Conservation (phyloP, 306 rosid genomes). For the Echinosophora koreensis region DNA sequence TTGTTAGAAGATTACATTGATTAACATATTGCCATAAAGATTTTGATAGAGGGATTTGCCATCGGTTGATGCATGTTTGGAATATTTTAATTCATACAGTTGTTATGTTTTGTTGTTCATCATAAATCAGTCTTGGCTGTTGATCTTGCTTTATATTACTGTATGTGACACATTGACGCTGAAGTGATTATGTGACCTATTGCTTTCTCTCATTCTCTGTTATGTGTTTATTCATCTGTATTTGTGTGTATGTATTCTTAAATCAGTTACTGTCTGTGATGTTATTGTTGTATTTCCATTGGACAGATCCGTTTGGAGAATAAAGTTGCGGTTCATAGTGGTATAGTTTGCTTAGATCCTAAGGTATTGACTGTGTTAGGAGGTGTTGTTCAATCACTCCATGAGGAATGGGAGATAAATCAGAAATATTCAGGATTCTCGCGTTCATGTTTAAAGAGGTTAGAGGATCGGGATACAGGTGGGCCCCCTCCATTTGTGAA, state of each 20-base stretch:
- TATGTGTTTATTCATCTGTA: constrained; percentile 12
- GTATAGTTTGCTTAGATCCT: constrained; percentile 79
- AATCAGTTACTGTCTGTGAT: constrained; percentile 21
- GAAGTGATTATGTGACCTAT: background rate
- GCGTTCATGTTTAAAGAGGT: constrained; percentile 64
- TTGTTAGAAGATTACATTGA: constrained; percentile 12
- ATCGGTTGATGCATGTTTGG: constrained; percentile 18
- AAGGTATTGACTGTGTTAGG: constrained; percentile 75
- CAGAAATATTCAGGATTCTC: constrained; percentile 81
- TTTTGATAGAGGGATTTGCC: background rate
- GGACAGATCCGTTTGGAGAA: constrained; percentile 81
- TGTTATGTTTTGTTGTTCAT: background rate
- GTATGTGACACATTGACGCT: background rate
- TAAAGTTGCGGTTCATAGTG: constrained; percentile 68
- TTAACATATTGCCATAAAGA: constrained; percentile 5
- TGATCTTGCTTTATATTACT: constrained; percentile 12
- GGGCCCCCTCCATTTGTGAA: constrained; percentile 97
- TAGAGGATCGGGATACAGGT: constrained; percentile 65
- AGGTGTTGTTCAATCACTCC: constrained; percentile 81
- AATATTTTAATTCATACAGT: constrained; percentile 16
- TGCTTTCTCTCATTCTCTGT: constrained; percentile 14
- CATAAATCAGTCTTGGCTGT: constrained; percentile 6
- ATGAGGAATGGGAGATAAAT: constrained; percentile 97
- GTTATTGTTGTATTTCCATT: constrained; percentile 40
- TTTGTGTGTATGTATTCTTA: constrained; percentile 17